These are phyloP conservation scores for Neurospora sp. DNA, from an alignment of 495 filamentous ascomycete genomes.

Conservation along the genomic window DNA sequence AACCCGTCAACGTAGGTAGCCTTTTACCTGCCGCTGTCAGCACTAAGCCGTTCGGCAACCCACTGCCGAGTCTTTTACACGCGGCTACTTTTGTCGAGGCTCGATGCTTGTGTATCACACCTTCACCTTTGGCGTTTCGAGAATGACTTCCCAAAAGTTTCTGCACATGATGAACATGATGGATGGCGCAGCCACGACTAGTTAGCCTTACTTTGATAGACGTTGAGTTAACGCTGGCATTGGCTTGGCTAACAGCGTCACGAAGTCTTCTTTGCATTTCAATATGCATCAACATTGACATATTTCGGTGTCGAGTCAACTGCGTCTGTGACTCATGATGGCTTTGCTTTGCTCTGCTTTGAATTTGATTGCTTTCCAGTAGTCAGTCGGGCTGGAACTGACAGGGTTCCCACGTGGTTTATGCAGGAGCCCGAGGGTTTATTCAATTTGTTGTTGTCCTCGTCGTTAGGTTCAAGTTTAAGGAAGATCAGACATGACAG, in stretches of 20 bases:
- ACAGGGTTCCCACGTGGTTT: not conserved
- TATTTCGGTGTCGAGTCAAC: not conserved
- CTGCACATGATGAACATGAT: not conserved
- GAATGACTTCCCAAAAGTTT: not conserved
- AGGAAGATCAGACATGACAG: not conserved
- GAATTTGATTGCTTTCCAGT: not conserved
- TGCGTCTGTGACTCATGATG: not conserved
- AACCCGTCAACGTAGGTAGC: not conserved
- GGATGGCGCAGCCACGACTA: not conserved
- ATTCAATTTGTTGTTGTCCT: not conserved
- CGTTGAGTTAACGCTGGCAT: not conserved
- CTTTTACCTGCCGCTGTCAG: not conserved
- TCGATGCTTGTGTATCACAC: not conserved
- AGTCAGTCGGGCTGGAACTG: not conserved
- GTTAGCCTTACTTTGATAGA: not conserved
- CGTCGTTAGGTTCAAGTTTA: not conserved
- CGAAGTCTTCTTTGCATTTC: not conserved
- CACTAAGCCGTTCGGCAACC: not conserved
- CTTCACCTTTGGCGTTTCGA: not conserved
- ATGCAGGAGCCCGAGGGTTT: not conserved
- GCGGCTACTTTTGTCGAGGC: not conserved
- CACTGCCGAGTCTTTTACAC: not conserved
- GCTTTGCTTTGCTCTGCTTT: not conserved
- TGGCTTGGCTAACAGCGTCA: not conserved
- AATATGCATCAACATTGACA: not conserved